Base-by-base conservation (phyloP, 345 rosid species). In the Sisymbrium altissimum region DNA sequence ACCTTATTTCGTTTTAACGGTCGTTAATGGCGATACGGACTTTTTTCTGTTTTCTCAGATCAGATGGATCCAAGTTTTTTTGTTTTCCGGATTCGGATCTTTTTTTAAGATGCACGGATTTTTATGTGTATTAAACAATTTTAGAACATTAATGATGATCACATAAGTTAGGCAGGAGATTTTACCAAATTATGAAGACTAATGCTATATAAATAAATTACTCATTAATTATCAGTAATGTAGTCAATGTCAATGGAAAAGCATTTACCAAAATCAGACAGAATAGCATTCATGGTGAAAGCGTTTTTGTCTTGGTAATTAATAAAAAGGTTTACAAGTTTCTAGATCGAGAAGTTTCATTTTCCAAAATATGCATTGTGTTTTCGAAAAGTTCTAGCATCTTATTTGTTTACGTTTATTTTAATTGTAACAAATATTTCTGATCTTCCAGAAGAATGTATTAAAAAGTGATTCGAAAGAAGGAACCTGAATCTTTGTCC, bases 31-130 rank as follows among this genome's bases (percentile, higher is more conserved):
- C 55, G 44, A 39, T 50, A 6, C 57, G 50, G 59, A 3, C 3
- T 23, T 63, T 19, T 32, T 35, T 23, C 11, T 30, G 68, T 21
- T 56, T 48, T 32, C 41, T 73, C 45, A 66, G 68, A 38, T 12
- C 54, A 50, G 74, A 10, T 55, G 71, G 76, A 70, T 64, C 66
- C 66, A 33, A n/a, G 9, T 66, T 43, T 32, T 32, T 6, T 32
- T 32, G 8, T 13, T 61, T 41, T 12, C 7, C 56, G 70, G 65
- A 17, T 68, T 55, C 69, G 64, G 80, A 70, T 76, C 79, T 54
- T 44, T 50, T 41, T 29, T 21, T 8, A 55, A 36, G 30, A 50
- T 54, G 35, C 32, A 29, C 30, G 8, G 14, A 17, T 65, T 44
- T 23, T 4, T 55, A 11, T 72, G 19, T 49, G 15, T 65, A 2